phyloP scores from a whole-genome alignment of 2,329 filamentous ascomycete genomes.

The Penicillium sp. region DNA sequence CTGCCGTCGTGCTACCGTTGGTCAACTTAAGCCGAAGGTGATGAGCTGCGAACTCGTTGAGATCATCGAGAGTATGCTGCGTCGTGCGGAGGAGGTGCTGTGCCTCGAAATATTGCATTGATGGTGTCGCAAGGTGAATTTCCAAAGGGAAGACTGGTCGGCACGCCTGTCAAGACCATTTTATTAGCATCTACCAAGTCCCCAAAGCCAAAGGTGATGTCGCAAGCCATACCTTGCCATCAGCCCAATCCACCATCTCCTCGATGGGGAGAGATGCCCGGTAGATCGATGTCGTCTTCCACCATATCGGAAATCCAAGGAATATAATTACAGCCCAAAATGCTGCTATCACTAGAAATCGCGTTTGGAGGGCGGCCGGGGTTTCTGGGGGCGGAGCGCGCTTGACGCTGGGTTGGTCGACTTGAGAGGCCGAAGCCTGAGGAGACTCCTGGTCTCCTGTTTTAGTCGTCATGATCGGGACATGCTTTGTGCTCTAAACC shows the following conservation, averaged over 20 bases:
- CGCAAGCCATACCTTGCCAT: constrained; percentile 66
- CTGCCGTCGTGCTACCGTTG: constrained; percentile 28
- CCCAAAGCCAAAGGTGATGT: neutral
- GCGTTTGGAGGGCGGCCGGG: constrained; percentile 63
- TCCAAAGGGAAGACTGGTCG: constrained; percentile 82
- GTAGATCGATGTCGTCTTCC: constrained; percentile 89
- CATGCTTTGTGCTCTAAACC: constrained; percentile 31
- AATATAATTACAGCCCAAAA: constrained; percentile 87
- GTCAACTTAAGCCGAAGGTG: constrained; percentile 70
- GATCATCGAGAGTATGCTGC: constrained; percentile 79
- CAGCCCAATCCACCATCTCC: constrained; percentile 87
- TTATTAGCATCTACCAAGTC: constrained; percentile 6
- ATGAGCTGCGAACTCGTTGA: constrained; percentile 82
- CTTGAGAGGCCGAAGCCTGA: constrained; percentile 14
- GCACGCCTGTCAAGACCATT: constrained; percentile 62
- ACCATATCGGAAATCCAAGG: constrained; percentile 91
- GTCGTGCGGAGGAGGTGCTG: constrained; percentile 74
- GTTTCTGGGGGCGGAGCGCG: constrained; percentile 74
- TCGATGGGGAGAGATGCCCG: constrained; percentile 78
- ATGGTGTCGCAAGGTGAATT: constrained; percentile 71
- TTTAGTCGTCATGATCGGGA: constrained; percentile 34
- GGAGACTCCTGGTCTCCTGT: constrained; percentile 35
- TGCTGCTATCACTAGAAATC: constrained; percentile 73
- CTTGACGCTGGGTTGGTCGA: constrained; percentile 22
- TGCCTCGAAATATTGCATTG: constrained; percentile 64